phyloP scores from a whole-genome alignment of 441 rosid species.

The Kokia cookei region DNA sequence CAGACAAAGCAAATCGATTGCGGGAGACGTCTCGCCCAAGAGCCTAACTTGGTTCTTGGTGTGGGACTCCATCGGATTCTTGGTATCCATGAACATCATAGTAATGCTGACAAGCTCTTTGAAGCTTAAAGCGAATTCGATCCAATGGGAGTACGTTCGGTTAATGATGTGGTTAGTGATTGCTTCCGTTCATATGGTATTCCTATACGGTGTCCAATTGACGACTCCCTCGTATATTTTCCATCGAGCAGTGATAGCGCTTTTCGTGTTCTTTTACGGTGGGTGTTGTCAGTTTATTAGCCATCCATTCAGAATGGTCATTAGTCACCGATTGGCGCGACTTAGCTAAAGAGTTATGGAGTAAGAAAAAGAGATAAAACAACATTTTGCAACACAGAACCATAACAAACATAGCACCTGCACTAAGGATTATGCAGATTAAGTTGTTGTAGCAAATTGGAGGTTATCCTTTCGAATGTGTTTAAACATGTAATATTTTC shows the following conservation, averaged over 20 bases:
- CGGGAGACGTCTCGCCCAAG: neutral
- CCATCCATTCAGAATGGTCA: neutral
- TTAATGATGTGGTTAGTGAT: conserved; percentile 8
- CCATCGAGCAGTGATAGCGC: conserved; percentile 7
- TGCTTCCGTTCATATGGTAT: conserved; percentile 9
- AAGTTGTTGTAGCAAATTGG: too few species aligned
- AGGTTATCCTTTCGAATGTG: too few species aligned
- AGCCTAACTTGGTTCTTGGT: conserved; percentile 12
- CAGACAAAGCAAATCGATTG: neutral
- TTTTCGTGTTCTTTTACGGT: neutral
- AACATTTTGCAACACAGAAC: too few species aligned
- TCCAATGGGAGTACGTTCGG: conserved; percentile 1
- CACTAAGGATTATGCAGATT: too few species aligned
- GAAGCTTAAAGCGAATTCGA: neutral
- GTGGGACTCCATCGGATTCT: conserved; percentile 6
- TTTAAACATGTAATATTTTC: too few species aligned
- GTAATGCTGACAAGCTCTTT: neutral
- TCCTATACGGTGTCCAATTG: conserved; percentile 7
- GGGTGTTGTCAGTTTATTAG: neutral
- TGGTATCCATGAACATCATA: conserved; percentile 7
- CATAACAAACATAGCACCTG: too few species aligned
- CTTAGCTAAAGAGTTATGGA: neutral
- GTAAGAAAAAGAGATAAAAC: neutral
- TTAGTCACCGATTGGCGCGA: neutral
- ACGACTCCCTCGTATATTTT: neutral